phyloP scores from a whole-genome alignment of 805 yeast genomes.

The Cyberlindnera mrakii region DNA sequence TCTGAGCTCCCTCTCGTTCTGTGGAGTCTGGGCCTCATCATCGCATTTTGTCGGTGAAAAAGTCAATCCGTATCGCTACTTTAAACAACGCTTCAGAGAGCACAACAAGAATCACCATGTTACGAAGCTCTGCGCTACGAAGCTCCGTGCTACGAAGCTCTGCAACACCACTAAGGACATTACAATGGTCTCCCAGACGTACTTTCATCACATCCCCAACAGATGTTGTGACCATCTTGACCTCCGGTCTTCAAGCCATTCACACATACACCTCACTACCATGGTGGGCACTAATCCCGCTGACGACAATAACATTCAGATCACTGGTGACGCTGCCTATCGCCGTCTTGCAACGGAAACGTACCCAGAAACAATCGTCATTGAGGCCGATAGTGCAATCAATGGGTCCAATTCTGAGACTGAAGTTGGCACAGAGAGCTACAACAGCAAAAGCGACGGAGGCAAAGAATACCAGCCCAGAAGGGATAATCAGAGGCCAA shows the following conservation, averaged over 20 bases:
- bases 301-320: slow-evolving; percentile 62
- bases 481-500: slow-evolving; percentile 14
- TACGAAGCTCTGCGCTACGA: no score
- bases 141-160: neutral
- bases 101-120: neutral
- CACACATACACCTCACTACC: slow-evolving; percentile 62
- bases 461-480: slow-evolving; percentile 22
- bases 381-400: slow-evolving; percentile 69
- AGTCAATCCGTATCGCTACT: no score
- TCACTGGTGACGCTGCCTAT: slow-evolving; percentile 68
- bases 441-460: slow-evolving; percentile 19
- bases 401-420: slow-evolving; percentile 66
- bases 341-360: slow-evolving; percentile 62
- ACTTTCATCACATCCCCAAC: slow-evolving; percentile 7
- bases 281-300: slow-evolving; percentile 80
- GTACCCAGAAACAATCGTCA: slow-evolving; percentile 65
- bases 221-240: slow-evolving; percentile 13
- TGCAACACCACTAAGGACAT: neutral
- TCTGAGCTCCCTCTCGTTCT: no score
- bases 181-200: neutral
- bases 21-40: no score
- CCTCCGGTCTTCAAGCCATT: slow-evolving; percentile 34
- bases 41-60: no score
- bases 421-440: slow-evolving; percentile 37
- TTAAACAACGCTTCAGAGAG: no score